Percentiles rank a stretch among this genome's conserved stretches.
Evolutionary conservation across 768 basidiomycete species (phyloP).

Genomic region (Rubroboletus satanas): DNA sequence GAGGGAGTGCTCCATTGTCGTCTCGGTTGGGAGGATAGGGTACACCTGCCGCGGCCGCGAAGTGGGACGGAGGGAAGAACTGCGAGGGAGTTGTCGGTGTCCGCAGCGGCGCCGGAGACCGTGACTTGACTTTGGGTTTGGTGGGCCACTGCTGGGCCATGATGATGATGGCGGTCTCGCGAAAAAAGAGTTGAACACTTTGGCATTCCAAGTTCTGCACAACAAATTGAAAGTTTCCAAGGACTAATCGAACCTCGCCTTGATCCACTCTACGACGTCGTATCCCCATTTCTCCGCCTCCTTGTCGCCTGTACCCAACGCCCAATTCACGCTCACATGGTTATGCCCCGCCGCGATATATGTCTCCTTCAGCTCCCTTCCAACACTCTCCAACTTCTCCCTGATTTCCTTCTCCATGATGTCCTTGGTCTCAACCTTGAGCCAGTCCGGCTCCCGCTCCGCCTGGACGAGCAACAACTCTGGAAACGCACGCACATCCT

Average conservation of each 20-base stretch:
- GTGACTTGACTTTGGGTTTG: slow-evolving; percentile 36
- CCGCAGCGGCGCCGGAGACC: slow-evolving; percentile 38
- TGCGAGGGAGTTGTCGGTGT: slow-evolving; percentile 31
- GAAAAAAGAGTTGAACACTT: neutral
- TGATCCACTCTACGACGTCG: slow-evolving; percentile 39
- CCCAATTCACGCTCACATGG: slow-evolving; percentile 55
- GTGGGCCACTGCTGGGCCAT: slow-evolving; percentile 12
- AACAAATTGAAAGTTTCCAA: too few species aligned
- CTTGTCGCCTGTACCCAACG: slow-evolving; percentile 49
- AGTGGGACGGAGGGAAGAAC: slow-evolving; percentile 54
- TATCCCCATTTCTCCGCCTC: slow-evolving; percentile 62
- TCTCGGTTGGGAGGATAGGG: slow-evolving; percentile 16
- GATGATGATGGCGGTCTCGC: neutral
- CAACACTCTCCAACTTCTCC: slow-evolving; percentile 30
- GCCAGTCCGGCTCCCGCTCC: slow-evolving; percentile 50
- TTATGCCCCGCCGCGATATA: slow-evolving; percentile 53
- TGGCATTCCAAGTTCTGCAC: slow-evolving; percentile 4
- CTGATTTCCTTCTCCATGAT: slow-evolving; percentile 40
- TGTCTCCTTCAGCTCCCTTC: slow-evolving; percentile 21
- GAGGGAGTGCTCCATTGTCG: neutral
- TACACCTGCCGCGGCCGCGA: slow-evolving; percentile 48
- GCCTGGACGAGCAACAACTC: slow-evolving; percentile 45
- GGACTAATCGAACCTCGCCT: slow-evolving; percentile 13
- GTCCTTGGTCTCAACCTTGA: slow-evolving; percentile 33
- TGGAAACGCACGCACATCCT: slow-evolving; percentile 40